Conservation (phyloP, 2,329 filamentous ascomycete species). For the Talaromyces albobiverticillius region DNA sequence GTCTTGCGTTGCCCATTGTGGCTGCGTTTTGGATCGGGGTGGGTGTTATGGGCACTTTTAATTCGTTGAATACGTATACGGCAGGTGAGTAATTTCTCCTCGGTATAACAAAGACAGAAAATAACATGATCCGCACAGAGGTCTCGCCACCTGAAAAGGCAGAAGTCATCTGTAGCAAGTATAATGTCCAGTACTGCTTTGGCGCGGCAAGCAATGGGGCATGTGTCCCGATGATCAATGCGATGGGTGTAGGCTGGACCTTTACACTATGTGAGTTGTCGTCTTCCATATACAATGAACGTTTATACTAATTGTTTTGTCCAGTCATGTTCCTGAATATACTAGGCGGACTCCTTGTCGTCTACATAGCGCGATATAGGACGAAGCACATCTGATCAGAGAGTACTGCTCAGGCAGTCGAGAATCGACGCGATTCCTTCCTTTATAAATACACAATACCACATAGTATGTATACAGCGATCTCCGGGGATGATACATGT, state of each 20-base stretch:
- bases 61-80: slow-evolving; percentile 68
- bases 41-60: slow-evolving; percentile 71
- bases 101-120: neutral
- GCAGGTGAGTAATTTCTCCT: slow-evolving; percentile 29
- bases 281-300: too few relatives aligned
- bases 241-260: slow-evolving; percentile 78
- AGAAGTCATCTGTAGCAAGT: slow-evolving; percentile 77
- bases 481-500: too few relatives aligned
- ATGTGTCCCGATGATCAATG: slow-evolving; percentile 68
- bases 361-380: too few relatives aligned
- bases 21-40: slow-evolving; percentile 71
- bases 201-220: slow-evolving; percentile 67
- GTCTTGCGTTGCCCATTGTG: slow-evolving; percentile 61
- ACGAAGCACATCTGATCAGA: too few relatives aligned
- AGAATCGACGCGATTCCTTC: too few relatives aligned
- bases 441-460: too few relatives aligned
- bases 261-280: slow-evolving; percentile 63
- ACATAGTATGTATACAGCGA: too few relatives aligned
- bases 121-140: slow-evolving; percentile 23
- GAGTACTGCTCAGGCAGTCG: too few relatives aligned
- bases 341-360: too few relatives aligned
- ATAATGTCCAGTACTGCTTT: slow-evolving; percentile 73
- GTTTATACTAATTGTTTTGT: slow-evolving; percentile 61
- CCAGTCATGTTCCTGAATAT: too few relatives aligned
- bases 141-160: slow-evolving; percentile 52